Evolutionary conservation across 2,329 filamentous ascomycete genomes (phyloP).

Genomic region (Venturia asperata): DNA sequence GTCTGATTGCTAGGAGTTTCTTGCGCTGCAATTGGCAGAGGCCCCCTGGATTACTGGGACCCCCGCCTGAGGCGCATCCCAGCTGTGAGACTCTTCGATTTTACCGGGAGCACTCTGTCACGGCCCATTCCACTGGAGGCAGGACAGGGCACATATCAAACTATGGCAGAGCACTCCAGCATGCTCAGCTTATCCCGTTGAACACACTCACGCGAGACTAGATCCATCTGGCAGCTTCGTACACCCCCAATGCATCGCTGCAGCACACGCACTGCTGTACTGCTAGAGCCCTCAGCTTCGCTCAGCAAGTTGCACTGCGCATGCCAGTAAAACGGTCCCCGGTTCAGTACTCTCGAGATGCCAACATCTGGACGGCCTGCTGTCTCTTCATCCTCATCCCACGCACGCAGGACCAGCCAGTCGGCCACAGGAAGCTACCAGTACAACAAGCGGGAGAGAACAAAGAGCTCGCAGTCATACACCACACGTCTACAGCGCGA

Average conservation of each 20-base stretch:
- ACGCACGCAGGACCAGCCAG: constrained; percentile 1
- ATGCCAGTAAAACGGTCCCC: background rate
- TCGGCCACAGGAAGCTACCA: constrained; percentile 6
- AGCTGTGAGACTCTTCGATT: background rate
- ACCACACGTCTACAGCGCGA: constrained; percentile 22
- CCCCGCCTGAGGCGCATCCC: background rate
- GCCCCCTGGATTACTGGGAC: background rate
- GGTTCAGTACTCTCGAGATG: background rate
- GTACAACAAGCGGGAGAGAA: constrained; percentile 24
- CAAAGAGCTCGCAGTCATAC: constrained; percentile 26
- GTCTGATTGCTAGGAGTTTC: background rate
- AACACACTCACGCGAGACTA: background rate
- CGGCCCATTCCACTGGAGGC: background rate
- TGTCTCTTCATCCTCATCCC: constrained; percentile 15
- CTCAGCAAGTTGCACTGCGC: background rate
- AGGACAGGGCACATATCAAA: background rate
- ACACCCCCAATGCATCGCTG: constrained; percentile 4
- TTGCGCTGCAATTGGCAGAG: background rate
- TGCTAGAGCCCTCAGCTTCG: constrained; percentile 3
- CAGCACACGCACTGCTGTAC: background rate
- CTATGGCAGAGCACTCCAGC: background rate
- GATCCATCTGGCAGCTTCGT: background rate
- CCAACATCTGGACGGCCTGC: constrained; percentile 17
- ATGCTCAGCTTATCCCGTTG: background rate
- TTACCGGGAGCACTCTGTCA: constrained; percentile 4